These are phyloP conservation scores for Nepenthes gracilis DNA, from an alignment of 148 eudicot genomes.

Conservation along the genomic window DNA sequence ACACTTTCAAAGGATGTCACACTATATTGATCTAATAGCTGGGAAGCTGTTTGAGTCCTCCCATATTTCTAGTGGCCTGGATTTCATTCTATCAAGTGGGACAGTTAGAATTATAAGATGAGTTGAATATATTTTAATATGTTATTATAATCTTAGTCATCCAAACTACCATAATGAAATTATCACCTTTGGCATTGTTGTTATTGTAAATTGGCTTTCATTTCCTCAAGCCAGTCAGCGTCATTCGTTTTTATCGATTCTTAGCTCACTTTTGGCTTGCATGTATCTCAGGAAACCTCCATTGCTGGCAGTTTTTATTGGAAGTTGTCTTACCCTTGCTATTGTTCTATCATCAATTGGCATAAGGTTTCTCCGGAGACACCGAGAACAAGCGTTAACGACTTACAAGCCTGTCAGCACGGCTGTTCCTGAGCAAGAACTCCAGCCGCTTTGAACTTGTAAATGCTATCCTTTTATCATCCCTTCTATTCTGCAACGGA, in stretches of 20 bases:
- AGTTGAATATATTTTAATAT: too few relatives aligned
- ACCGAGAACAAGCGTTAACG: constrained; percentile 11
- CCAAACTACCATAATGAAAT: too few relatives aligned
- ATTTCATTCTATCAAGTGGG: too few relatives aligned
- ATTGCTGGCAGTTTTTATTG: constrained; percentile 16
- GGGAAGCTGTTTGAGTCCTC: too few relatives aligned
- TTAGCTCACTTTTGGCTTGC: neutral
- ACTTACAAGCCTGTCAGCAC: constrained; percentile 37
- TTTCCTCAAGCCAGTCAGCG: too few relatives aligned
- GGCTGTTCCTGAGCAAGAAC: constrained; percentile 41
- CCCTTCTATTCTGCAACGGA: neutral
- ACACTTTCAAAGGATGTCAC: too few relatives aligned
- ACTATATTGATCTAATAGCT: too few relatives aligned
- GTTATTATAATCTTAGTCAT: too few relatives aligned
- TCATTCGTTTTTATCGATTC: neutral
- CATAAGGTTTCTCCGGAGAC: constrained; percentile 33
- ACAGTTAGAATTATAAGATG: too few relatives aligned
- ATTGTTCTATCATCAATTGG: constrained; percentile 22
- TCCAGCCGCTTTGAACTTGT: constrained; percentile 33
- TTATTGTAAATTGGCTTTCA: too few relatives aligned
- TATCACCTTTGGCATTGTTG: too few relatives aligned
- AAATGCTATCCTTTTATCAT: neutral
- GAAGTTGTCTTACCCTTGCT: constrained; percentile 13
- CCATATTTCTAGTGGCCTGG: too few relatives aligned
- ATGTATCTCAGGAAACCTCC: constrained; percentile 9